These are phyloP conservation scores for Paecilomyces niveus DNA, from an alignment of 2,329 filamentous ascomycete species.

Conservation along the genomic window DNA sequence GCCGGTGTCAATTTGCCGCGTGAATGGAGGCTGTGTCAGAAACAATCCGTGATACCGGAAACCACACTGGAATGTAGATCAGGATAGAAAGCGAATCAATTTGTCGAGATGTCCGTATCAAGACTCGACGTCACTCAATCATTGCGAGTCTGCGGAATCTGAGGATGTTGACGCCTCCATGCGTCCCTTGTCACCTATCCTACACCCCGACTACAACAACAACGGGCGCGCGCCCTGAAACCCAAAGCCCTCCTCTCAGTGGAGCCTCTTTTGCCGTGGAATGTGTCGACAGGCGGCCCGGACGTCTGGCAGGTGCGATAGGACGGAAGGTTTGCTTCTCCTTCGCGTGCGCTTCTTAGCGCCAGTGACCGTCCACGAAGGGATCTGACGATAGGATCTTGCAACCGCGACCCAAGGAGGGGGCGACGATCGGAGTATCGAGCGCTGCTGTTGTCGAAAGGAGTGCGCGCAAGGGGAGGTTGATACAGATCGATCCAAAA, in stretches of 20 bases:
- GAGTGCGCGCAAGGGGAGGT: not conserved
- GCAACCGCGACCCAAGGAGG: not conserved
- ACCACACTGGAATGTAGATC: conserved; percentile 21
- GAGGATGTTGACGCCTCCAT: conserved; percentile 10
- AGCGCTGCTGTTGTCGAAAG: not conserved
- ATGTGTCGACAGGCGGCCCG: not conserved
- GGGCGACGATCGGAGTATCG: not conserved
- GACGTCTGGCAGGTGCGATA: not conserved
- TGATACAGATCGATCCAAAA: not conserved
- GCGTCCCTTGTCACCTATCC: conserved; percentile 1
- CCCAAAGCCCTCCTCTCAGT: not conserved
- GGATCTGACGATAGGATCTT: not conserved
- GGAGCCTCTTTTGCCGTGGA: not conserved
- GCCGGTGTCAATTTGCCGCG: conserved; percentile 2
- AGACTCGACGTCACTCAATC: conserved; percentile 19
- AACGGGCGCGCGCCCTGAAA: conserved; percentile 7
- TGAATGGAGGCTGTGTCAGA: conserved; percentile 5
- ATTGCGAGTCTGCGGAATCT: conserved; percentile 13
- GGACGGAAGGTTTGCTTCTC: not conserved
- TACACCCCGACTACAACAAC: conserved; percentile 5
- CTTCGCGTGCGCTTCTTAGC: not conserved
- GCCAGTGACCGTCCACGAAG: not conserved
- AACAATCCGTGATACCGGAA: conserved; percentile 5
- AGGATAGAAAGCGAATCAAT: conserved; percentile 12
- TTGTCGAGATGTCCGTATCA: conserved; percentile 8